Percentiles rank a stretch among this genome's conserved stretches.
Evolutionary conservation across 352 stramenopile species (phyloP).

Genomic region (Phytophthora vignae): DNA sequence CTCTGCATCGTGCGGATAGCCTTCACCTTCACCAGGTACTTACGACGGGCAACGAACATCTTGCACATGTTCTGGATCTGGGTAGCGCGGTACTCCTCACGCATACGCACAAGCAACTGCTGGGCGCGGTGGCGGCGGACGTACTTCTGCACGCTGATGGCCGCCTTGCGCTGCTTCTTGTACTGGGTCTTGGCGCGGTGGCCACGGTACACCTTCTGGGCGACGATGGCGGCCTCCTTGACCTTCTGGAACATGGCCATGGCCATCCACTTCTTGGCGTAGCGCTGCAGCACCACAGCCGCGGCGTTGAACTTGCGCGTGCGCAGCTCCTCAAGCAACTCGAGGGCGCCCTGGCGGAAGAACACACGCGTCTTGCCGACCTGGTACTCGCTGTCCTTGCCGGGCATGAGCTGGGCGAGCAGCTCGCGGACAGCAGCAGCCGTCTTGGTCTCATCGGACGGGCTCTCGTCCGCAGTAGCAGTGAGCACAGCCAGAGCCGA

Average conservation of each 20-base stretch:
- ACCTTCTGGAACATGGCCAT: slow-evolving; percentile 67
- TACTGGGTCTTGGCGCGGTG: slow-evolving; percentile 56
- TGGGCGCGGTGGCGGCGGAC: slow-evolving; percentile 69
- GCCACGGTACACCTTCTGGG: slow-evolving; percentile 69
- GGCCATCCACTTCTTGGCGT: slow-evolving; percentile 85
- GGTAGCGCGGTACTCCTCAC: slow-evolving; percentile 72
- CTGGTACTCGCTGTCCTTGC: slow-evolving; percentile 76
- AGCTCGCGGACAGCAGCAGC: slow-evolving; percentile 55
- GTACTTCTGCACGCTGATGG: slow-evolving; percentile 73
- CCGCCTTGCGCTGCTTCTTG: slow-evolving; percentile 65
- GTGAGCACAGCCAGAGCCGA: slow-evolving; percentile 48
- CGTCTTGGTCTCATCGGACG: slow-evolving; percentile 43
- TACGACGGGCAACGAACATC: slow-evolving; percentile 72
- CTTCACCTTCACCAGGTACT: slow-evolving; percentile 76
- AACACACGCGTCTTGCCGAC: slow-evolving; percentile 95
- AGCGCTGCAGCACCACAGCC: slow-evolving; percentile 84
- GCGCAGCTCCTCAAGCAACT: slow-evolving; percentile 90
- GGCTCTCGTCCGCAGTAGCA: slow-evolving; percentile 47
- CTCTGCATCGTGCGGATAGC: slow-evolving; percentile 82
- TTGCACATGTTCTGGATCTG: slow-evolving; percentile 89
- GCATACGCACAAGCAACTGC: slow-evolving; percentile 65
- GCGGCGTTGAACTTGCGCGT: slow-evolving; percentile 82
- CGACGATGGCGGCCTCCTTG: slow-evolving; percentile 61
- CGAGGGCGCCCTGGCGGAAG: slow-evolving; percentile 93
- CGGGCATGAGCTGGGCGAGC: slow-evolving; percentile 67